Evolutionary conservation across 75 land plant species (phyloP).

Genomic region (Chamaecyparis obtusa): DNA sequence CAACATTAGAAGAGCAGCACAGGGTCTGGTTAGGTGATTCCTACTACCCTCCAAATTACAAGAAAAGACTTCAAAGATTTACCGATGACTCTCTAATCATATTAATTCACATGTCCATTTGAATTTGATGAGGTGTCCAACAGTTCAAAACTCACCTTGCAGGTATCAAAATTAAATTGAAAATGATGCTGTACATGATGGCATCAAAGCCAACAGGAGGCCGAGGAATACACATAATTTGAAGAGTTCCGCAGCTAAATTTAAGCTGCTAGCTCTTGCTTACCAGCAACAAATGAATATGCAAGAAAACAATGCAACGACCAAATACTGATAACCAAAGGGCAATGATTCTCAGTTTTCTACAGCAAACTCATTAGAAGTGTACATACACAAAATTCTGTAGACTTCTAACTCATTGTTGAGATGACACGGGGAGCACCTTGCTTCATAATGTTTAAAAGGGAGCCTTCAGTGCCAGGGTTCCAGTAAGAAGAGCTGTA

Average conservation of each 20-base stretch:
- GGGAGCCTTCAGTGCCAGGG: not conserved
- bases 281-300: conserved; percentile 3
- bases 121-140: not conserved
- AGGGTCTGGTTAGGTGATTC: not conserved
- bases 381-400: not conserved
- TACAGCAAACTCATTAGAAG: not conserved
- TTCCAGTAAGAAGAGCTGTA: not conserved
- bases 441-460: not conserved
- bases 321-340: not conserved
- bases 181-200: conserved; percentile 10
- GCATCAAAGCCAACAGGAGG: conserved; percentile 10
- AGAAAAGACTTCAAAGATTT: not conserved
- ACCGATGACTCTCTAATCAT: not conserved
- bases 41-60: not conserved
- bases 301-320: conserved; percentile 3
- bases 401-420: conserved; percentile 10
- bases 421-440: not conserved
- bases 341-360: not conserved
- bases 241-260: conserved; percentile 2
- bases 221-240: conserved; percentile 5
- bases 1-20: not conserved
- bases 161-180: conserved; percentile 4
- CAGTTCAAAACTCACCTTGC: not conserved
- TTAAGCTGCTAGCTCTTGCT: conserved; percentile 5
- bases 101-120: not conserved